These are phyloP conservation scores for Pseudogymnoascus sp. DNA, from an alignment of 2,329 filamentous ascomycete genomes.

Conservation along the genomic window DNA sequence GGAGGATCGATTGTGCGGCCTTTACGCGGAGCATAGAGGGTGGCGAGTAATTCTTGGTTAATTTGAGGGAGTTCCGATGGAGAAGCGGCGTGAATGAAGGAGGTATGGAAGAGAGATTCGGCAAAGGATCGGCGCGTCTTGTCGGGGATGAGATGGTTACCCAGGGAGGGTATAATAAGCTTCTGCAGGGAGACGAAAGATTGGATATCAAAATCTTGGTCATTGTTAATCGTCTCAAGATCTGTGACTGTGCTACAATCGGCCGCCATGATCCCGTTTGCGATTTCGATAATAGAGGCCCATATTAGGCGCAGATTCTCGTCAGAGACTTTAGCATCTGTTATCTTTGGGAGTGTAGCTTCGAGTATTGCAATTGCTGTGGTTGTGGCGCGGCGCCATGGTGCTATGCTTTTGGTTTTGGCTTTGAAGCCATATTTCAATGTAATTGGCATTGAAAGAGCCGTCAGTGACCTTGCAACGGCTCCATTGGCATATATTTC, in stretches of 20 bases:
- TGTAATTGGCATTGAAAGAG: slow-evolving; percentile 61
- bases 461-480: slow-evolving; percentile 55
- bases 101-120: slow-evolving; percentile 70
- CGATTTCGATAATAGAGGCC: slow-evolving; percentile 57
- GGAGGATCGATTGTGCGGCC: slow-evolving; percentile 65
- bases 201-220: slow-evolving; percentile 74
- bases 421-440: slow-evolving; percentile 75
- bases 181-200: slow-evolving; percentile 63
- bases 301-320: slow-evolving; percentile 55
- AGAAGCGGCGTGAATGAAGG: slow-evolving; percentile 64
- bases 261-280: slow-evolving; percentile 62
- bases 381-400: slow-evolving; percentile 76
- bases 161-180: slow-evolving; percentile 68
- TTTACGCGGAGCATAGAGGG: slow-evolving; percentile 56
- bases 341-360: slow-evolving; percentile 55
- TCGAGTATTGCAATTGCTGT: slow-evolving; percentile 62
- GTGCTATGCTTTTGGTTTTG: slow-evolving; percentile 59
- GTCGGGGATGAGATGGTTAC: slow-evolving; percentile 58
- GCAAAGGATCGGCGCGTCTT: slow-evolving; percentile 62
- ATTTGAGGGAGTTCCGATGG: slow-evolving; percentile 48
- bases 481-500: slow-evolving; percentile 65
- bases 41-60: slow-evolving; percentile 46
- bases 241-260: slow-evolving; percentile 43
- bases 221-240: slow-evolving; percentile 34
- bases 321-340: slow-evolving; percentile 39